Evolutionary conservation across 2,329 filamentous ascomycete genomes (phyloP), one percentile per base, ranked within the genome.

Genomic region (Cylindrodendrum hubeiense): DNA sequence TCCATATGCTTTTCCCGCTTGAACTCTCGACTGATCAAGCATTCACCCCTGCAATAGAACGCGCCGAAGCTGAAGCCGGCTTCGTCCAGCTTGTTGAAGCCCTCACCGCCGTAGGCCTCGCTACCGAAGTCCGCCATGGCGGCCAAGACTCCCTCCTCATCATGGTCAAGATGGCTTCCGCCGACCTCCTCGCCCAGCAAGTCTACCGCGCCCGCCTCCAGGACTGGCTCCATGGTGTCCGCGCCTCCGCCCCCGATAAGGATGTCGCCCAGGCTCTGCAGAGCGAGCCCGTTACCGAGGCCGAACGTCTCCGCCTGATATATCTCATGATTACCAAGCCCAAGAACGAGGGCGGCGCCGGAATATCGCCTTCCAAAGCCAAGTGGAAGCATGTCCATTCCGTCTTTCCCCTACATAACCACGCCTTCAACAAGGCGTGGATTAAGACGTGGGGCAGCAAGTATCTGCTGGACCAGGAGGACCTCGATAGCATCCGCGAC

Each of bases 171-270:
- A 89, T 97, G 44, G 90, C 91, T 37, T 94, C 93, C 22, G 86
- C 91, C 67, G 85, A 90, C 72, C 89, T 94, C 68, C 85, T 99
- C 65, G 88, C 88, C 65, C 89, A 90, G 69, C 93, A 97, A 74
- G 88, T 97, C 53, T 97, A 97, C 79, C 89, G 94, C 69, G 93
- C 93, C 60, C 90, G 96, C 69, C 90, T 98, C 19, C 93, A 94
- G 77, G 96, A 98, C 81, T 99, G 95, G 94, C 89, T 98, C 34
- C 92, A 96, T 77, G 94, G 95, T 56, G 91, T 98, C 59, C 91
- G 94, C 67, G 87, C 92, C 53, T 87, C 89, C 21, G 90, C 94
- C 37, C 95, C 95, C 0, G 87, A 90, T 60, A 91, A 90, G 75
- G 90, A 97, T 70, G 89, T 93, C 19, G 82, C 87, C 51, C 84